phyloP scores from a whole-genome alignment of 1,139 yeast species.

The Eremothecium gossypii region DNA sequence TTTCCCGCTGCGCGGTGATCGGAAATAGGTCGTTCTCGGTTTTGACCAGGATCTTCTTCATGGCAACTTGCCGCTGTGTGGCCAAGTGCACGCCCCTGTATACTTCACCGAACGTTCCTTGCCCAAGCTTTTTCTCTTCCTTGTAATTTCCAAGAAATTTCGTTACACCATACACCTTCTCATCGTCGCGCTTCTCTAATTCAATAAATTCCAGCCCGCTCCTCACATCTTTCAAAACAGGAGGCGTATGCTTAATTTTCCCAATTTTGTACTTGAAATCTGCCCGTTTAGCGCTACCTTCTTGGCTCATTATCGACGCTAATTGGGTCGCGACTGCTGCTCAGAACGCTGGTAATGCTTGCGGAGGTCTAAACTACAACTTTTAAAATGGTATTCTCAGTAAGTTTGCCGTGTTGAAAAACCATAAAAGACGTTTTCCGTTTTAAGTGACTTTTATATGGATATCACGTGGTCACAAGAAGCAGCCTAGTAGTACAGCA shows the following conservation, averaged over 20 bases:
- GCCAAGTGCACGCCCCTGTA: constrained; percentile 54
- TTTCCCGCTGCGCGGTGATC: constrained; percentile 89
- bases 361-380: too few species aligned
- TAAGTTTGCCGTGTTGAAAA: not conserved
- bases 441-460: not conserved
- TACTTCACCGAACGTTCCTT: constrained; percentile 89
- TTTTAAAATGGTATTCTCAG: too few species aligned
- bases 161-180: constrained; percentile 28
- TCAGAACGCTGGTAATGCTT: not conserved
- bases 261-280: constrained; percentile 29
- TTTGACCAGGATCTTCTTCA: constrained; percentile 75
- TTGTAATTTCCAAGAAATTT: constrained; percentile 36
- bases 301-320: not conserved
- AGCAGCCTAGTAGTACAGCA: not conserved
- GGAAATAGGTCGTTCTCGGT: constrained; percentile 91
- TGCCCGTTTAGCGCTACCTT: constrained; percentile 4
- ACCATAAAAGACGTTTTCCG: not conserved
- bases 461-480: not conserved
- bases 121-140: constrained; percentile 65
- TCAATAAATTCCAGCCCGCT: constrained; percentile 24
- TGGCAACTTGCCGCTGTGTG: constrained; percentile 58
- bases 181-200: constrained; percentile 19
- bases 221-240: constrained; percentile 21
- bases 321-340: constrained; percentile 1
- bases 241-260: constrained; percentile 28